phyloP scores from a whole-genome alignment of 169 alveolate species.

The Cryptosporidium bovis region DNA sequence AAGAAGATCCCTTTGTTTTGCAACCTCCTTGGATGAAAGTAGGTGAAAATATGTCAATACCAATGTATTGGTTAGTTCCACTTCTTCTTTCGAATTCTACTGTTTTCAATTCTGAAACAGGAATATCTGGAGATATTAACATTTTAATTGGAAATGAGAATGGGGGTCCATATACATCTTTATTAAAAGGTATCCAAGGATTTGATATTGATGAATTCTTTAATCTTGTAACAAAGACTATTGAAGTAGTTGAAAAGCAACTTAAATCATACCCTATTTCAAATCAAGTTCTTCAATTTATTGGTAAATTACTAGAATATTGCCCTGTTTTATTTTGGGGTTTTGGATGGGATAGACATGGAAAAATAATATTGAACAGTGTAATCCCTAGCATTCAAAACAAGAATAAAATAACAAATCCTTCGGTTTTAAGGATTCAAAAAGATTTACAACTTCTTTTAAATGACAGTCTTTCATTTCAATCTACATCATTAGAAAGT shows the following conservation, averaged over 20 bases:
- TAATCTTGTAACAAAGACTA: constrained; percentile 23
- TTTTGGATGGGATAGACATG: constrained; percentile 69
- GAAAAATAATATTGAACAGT: constrained; percentile 12
- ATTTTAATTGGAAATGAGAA: too few species aligned
- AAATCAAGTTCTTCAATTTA: constrained; percentile 46
- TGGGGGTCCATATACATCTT: constrained; percentile 13
- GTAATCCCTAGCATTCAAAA: not conserved
- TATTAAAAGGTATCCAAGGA: constrained; percentile 51
- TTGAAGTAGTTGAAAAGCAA: constrained; percentile 57
- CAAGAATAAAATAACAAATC: not conserved
- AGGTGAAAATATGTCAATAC: constrained; percentile 1
- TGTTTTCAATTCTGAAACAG: not conserved
- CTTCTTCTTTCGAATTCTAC: constrained; percentile 8
- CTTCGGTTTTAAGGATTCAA: not conserved
- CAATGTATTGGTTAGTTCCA: constrained; percentile 71
- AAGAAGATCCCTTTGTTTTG: not conserved
- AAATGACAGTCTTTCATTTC: constrained; percentile 31
- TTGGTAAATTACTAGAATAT: not conserved
- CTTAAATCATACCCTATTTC: constrained; percentile 59
- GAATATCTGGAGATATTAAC: not conserved
- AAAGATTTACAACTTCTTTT: constrained; percentile 40
- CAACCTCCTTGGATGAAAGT: constrained; percentile 17
- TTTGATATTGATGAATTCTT: constrained; percentile 41
- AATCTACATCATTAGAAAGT: constrained; percentile 3
- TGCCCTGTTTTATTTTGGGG: constrained; percentile 73